Evolutionary conservation across 2,329 filamentous ascomycete genomes (phyloP), one percentile per base, ranked within the genome.

Genomic region (Xylariaceae sp.): DNA sequence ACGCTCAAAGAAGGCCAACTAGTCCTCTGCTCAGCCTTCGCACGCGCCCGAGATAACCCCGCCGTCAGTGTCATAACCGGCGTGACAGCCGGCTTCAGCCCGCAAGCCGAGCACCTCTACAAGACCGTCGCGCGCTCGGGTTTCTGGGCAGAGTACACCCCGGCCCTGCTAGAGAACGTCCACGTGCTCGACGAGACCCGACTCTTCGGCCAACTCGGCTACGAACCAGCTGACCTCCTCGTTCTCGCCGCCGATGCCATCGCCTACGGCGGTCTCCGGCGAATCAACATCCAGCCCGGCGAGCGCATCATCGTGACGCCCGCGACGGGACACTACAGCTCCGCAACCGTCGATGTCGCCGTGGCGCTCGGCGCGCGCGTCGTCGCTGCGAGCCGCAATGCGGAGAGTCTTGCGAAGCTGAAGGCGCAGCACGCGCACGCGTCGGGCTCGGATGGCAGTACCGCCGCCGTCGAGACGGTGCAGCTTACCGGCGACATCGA

Each of bases 291-390:
- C 3, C 45, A 21, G 6, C 23, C 50, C 4, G 53, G 50, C 29
- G 53, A 54, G 43, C 48, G 45, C 16, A 47, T 54, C 21, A 22
- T 54, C 20, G 46, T 54, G 22, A 22, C 48, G 12, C 48, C 53
- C 6, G 50, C 51, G 2, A 55, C 53, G 4, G 51, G 53, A 14
- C 45, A 48, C n/a, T 55, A 53, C 20, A 48, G 53, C 16, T 45
- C 42, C 27, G 53, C 36, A 7, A 48, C 44, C 6, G 51, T 52
- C 5, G 44, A 54, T 16, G 53, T 52, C 6, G 51, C 48, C 8
- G 46, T 54, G 1, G 51, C 53, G 8, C 50, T 54, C 46, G 51
- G 53, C 10, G 50, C 53, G 3, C 45, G 50, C 14, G 53, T 55
- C 11, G 45, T 55, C 3, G 50, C 53, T 14, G 50, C 50, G 48